Evolutionary conservation across 177 flowering plant genomes (phyloP).

Genomic region (Vitis hybrid): DNA sequence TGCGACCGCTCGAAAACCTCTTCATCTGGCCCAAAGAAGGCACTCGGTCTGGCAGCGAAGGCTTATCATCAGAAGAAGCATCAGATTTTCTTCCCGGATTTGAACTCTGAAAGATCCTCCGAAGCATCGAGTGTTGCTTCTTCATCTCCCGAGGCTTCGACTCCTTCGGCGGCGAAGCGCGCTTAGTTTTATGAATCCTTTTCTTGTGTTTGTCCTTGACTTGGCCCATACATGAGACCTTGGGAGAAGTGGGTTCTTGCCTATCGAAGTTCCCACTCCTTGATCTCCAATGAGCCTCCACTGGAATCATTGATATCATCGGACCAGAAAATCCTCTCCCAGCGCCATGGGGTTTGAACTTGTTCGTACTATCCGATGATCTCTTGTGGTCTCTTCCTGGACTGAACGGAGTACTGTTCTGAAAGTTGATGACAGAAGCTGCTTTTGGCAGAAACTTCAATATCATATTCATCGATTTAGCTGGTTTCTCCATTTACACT

Average conservation of each 20-base stretch:
- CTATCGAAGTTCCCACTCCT: conserved; percentile 31
- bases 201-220: conserved; percentile 51
- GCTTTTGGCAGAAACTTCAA: conserved; percentile 53
- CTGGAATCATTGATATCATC: conserved; percentile 49
- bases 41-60: conserved; percentile 10
- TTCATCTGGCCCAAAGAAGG: conserved; percentile 60
- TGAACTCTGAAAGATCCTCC: conserved; percentile 18
- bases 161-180: conserved; percentile 12
- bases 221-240: conserved; percentile 57
- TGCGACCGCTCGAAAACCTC: conserved; percentile 60
- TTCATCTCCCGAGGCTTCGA: conserved; percentile 7
- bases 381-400: conserved; percentile 41
- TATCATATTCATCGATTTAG: conserved; percentile 35
- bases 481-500: conserved; percentile 34
- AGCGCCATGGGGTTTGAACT: conserved; percentile 18
- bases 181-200: conserved; percentile 16
- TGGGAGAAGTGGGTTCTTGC: conserved; percentile 66
- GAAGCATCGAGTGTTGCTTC: conserved; percentile 19
- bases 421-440: conserved; percentile 38
- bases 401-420: conserved; percentile 45
- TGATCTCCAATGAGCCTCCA: conserved; percentile 46
- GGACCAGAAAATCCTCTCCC: conserved; percentile 57
- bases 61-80: background rate
- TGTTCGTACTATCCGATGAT: conserved; percentile 10
- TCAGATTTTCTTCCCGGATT: conserved; percentile 12